Conservation (phyloP, 169 alveolate genomes). For the Prorocentrum cordatum region DNA sequence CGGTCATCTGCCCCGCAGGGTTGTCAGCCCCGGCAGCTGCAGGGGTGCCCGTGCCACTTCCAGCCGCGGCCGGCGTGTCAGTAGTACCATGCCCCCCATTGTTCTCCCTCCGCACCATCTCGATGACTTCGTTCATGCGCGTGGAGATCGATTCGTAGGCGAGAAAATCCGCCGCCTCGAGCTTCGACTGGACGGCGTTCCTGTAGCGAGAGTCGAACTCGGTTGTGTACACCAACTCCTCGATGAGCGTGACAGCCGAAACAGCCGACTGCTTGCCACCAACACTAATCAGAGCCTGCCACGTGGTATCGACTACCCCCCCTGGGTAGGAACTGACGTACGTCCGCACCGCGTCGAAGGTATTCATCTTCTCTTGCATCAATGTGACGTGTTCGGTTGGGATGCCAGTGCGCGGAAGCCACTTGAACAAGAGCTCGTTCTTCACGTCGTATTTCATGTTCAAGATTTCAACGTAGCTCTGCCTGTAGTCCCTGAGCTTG, state of each 20-base stretch:
- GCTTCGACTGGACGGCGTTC: background rate
- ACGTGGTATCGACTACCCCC: background rate
- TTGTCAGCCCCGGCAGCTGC: background rate
- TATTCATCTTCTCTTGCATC: background rate
- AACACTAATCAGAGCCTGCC: background rate
- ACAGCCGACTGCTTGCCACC: background rate
- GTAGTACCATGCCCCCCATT: background rate
- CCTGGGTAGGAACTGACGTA: background rate
- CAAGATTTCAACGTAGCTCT: slow-evolving; percentile 1
- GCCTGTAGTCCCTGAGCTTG: background rate
- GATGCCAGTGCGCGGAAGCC: background rate
- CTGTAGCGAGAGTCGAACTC: background rate
- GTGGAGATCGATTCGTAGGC: background rate
- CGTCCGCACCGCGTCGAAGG: background rate
- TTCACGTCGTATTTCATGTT: background rate
- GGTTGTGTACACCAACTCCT: background rate
- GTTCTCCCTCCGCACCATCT: background rate
- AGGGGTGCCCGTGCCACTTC: background rate
- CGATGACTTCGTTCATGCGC: background rate
- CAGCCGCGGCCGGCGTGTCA: background rate
- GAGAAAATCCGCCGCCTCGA: background rate
- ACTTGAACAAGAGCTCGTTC: background rate
- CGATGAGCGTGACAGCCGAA: background rate
- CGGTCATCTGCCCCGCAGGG: background rate
- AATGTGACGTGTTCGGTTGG: background rate